Evolutionary conservation across 305 asterid species (phyloP).

Genomic region (Fraxinus floribunda): DNA sequence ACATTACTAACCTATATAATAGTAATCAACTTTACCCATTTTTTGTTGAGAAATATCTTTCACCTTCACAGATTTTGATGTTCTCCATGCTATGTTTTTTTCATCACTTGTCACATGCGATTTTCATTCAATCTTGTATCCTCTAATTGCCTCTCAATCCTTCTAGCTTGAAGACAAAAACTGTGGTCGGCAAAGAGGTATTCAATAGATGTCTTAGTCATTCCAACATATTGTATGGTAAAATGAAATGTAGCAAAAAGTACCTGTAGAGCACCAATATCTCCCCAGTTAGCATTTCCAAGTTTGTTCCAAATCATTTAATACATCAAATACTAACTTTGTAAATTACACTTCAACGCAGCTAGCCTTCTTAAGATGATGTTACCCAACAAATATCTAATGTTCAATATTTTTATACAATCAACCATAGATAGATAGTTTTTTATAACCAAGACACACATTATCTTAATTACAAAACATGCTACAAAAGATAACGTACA

Average conservation of each 20-base stretch:
- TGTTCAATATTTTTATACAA: background rate
- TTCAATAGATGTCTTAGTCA: conserved; percentile 66
- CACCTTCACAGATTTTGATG: background rate
- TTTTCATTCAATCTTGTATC: conserved; percentile 52
- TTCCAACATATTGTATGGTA: conserved; percentile 69
- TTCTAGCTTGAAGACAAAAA: background rate
- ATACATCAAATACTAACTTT: background rate
- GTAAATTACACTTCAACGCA: background rate
- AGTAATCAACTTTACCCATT: background rate
- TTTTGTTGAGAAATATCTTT: background rate
- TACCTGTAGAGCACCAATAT: conserved; percentile 83
- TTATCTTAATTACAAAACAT: background rate
- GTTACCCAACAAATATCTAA: background rate
- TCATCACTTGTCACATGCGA: conserved; percentile 34
- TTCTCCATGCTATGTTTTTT: background rate
- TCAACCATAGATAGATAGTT: background rate
- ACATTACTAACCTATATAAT: background rate
- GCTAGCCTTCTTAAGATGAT: background rate
- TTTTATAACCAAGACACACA: background rate
- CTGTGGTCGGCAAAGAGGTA: conserved; percentile 85
- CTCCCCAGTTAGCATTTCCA: conserved; percentile 94
- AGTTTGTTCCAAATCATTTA: conserved; percentile 83
- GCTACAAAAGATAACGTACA: background rate
- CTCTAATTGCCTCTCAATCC: conserved; percentile 36
- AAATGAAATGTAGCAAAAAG: conserved; percentile 89